These are phyloP conservation scores for Penicillium expansum DNA, from an alignment of 2,329 filamentous ascomycete species.

Conservation along the genomic window DNA sequence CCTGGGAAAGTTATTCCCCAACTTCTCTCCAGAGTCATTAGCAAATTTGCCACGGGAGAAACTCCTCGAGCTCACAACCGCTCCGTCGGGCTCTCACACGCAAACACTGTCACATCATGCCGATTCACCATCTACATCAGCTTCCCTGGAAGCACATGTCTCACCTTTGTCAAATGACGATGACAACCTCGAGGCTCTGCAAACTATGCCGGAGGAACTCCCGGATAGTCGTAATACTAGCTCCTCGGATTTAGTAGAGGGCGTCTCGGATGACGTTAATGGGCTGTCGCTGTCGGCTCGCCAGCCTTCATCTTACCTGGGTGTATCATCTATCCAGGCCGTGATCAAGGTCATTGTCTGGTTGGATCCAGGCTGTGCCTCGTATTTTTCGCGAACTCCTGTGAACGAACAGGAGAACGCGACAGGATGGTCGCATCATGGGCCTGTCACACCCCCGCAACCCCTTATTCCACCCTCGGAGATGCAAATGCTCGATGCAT, in stretches of 20 bases:
- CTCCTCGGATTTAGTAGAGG: conserved; percentile 56
- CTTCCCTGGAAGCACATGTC: conserved; percentile 44
- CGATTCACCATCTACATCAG: conserved; percentile 48
- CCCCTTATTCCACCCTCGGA: conserved; percentile 60
- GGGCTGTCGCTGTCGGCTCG: conserved; percentile 63
- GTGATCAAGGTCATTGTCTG: conserved; percentile 67
- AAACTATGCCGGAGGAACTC: conserved; percentile 69
- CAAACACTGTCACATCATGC: conserved; percentile 37
- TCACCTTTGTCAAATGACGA: conserved; percentile 48
- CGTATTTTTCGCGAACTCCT: conserved; percentile 47
- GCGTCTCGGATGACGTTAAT: conserved; percentile 69
- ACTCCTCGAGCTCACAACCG: conserved; percentile 51
- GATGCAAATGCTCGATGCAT: conserved; percentile 69
- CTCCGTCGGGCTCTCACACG: conserved; percentile 31
- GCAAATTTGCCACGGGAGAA: conserved; percentile 57
- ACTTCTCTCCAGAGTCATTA: conserved; percentile 54
- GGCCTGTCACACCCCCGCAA: conserved; percentile 47
- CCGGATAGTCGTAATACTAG: conserved; percentile 45
- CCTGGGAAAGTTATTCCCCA: conserved; percentile 62
- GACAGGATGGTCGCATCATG: conserved; percentile 30
- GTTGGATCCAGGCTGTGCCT: conserved; percentile 52
- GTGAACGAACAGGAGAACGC: conserved; percentile 18
- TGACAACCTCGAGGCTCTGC: conserved; percentile 59
- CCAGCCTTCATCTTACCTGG: conserved; percentile 64
- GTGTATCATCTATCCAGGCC: conserved; percentile 72